Evolutionary conservation across 306 rosid genomes (phyloP).

Genomic region (Medicago arabica): DNA sequence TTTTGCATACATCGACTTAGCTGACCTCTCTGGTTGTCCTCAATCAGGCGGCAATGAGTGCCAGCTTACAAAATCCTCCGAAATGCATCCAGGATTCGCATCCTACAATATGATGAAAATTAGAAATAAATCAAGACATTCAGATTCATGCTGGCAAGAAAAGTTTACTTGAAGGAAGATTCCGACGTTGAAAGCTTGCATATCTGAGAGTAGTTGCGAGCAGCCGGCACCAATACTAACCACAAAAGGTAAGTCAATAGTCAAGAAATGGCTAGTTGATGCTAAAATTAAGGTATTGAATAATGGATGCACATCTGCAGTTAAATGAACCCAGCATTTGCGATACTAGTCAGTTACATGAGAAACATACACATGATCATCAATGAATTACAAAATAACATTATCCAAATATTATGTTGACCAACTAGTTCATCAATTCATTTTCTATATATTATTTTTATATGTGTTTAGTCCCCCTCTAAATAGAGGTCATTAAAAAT

Average conservation of each 20-base stretch:
- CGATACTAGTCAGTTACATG: background rate
- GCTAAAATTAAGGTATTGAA: slow-evolving; percentile 8
- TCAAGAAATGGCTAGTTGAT: slow-evolving; percentile 45
- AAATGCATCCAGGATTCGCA: slow-evolving; percentile 99
- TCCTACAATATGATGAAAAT: slow-evolving; percentile 59
- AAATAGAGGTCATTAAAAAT: no score
- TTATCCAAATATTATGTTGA: slow-evolving; percentile 1
- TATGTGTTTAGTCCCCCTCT: no score
- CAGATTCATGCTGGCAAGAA: slow-evolving; percentile 33
- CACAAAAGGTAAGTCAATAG: slow-evolving; percentile 51
- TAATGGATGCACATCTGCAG: slow-evolving; percentile 15
- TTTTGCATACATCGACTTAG: slow-evolving; percentile 95
- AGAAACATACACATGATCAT: no score
- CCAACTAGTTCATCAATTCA: slow-evolving; percentile 26
- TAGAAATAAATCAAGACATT: background rate
- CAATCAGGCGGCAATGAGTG: slow-evolving; percentile 97
- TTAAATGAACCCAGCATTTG: slow-evolving; percentile 37
- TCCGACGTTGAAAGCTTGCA: slow-evolving; percentile 97
- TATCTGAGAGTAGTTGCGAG: slow-evolving; percentile 98
- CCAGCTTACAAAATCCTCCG: slow-evolving; percentile 99
- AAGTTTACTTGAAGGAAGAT: slow-evolving; percentile 42
- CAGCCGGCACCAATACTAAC: slow-evolving; percentile 98
- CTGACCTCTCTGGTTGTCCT: slow-evolving; percentile 80
- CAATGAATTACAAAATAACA: slow-evolving; percentile 19
- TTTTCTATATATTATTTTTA: no score